phyloP scores from a whole-genome alignment of 2,329 filamentous ascomycete species.

The Nemania sp. region DNA sequence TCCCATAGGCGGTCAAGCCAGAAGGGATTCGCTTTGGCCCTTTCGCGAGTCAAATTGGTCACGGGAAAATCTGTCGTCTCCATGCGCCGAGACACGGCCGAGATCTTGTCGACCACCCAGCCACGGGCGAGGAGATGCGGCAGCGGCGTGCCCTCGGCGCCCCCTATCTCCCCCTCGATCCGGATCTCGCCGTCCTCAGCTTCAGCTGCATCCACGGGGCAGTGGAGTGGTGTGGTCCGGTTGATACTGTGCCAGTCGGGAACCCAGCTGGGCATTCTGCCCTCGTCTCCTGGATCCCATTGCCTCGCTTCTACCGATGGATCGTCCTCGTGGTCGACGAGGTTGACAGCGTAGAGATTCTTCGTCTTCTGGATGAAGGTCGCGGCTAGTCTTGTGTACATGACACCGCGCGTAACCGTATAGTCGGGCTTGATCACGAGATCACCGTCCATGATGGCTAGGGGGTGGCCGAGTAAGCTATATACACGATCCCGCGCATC shows the following conservation, averaged over 20 bases:
- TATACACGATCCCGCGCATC: conserved; percentile 14
- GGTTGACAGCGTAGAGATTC: conserved; percentile 11
- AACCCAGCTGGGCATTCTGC: conserved; percentile 15
- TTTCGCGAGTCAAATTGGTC: conserved; percentile 3
- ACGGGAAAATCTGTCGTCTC: conserved; percentile 15
- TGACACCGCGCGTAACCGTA: conserved; percentile 9
- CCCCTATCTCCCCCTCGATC: conserved; percentile 1
- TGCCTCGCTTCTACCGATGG: not conserved
- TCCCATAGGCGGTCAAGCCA: conserved; percentile 15
- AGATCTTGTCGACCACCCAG: conserved; percentile 12
- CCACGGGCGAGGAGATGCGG: conserved; percentile 7
- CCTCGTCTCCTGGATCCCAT: conserved; percentile 10
- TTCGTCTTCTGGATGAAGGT: conserved; percentile 10
- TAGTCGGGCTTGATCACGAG: conserved; percentile 10
- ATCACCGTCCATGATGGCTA: conserved; percentile 7
- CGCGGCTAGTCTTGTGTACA: conserved; percentile 8
- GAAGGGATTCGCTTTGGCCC: conserved; percentile 9
- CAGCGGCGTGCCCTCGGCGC: not conserved
- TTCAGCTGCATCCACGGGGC: conserved; percentile 1
- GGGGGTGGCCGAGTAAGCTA: conserved; percentile 5
- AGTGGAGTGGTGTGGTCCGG: conserved; percentile 11
- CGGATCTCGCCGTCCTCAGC: conserved; percentile 4
- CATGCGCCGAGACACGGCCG: conserved; percentile 13
- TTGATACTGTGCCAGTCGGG: conserved; percentile 18
- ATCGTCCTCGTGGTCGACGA: conserved; percentile 12